These are phyloP conservation scores for Fusarium citri DNA, from an alignment of 2,329 filamentous ascomycete species.

Conservation along the genomic window DNA sequence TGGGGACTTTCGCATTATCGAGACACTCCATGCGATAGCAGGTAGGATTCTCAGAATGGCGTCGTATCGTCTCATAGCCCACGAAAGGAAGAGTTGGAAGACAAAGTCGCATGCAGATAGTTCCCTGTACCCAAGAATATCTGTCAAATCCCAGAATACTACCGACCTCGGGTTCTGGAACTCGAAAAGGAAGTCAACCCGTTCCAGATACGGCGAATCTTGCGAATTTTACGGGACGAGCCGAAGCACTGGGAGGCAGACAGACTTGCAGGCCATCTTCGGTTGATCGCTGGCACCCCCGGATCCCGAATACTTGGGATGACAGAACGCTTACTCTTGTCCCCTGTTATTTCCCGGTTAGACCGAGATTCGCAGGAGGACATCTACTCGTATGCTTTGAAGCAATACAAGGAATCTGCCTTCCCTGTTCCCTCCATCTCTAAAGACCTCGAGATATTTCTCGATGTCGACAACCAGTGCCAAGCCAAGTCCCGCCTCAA, in stretches of 20 bases:
- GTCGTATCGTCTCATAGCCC: conserved; percentile 22
- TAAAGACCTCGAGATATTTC: not conserved
- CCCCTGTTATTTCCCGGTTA: conserved; percentile 27
- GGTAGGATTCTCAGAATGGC: conserved; percentile 21
- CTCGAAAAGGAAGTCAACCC: conserved; percentile 23
- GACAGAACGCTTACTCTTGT: conserved; percentile 26
- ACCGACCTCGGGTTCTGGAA: conserved; percentile 20
- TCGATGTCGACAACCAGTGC: conserved; percentile 9
- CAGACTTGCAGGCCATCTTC: conserved; percentile 18
- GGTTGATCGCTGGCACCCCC: conserved; percentile 33
- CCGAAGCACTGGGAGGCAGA: conserved; percentile 36
- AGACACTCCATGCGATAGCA: conserved; percentile 16
- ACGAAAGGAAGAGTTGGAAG: conserved; percentile 23
- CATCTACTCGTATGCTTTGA: conserved; percentile 17
- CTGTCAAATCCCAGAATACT: conserved; percentile 22
- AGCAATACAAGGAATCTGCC: conserved; percentile 1
- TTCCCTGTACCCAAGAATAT: conserved; percentile 35
- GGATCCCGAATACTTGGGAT: conserved; percentile 36
- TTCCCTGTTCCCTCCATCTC: not conserved
- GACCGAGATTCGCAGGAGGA: conserved; percentile 21
- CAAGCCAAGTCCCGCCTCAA: not conserved
- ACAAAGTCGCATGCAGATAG: conserved; percentile 24
- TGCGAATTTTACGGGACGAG: conserved; percentile 46
- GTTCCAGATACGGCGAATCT: conserved; percentile 40
- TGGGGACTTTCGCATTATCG: conserved; percentile 9